Evolutionary conservation across 1,139 yeast genomes (phyloP).

Genomic region (Keqinozyma sinolaborantium): DNA sequence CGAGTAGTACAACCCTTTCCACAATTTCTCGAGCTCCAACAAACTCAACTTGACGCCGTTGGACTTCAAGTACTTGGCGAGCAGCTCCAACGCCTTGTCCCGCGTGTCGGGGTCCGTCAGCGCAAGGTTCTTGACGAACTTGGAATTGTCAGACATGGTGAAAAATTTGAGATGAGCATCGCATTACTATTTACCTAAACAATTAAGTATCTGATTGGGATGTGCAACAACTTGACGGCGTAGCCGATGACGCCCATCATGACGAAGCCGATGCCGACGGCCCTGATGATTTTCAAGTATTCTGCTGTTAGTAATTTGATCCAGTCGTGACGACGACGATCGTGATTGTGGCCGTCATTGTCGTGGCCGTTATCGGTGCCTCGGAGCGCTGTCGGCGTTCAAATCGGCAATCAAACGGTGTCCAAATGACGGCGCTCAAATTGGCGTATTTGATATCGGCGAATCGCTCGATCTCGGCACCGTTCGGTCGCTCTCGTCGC

Average conservation of each 20-base stretch:
- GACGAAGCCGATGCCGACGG: conserved; percentile 94
- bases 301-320: conserved; percentile 49
- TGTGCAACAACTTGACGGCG: conserved; percentile 89
- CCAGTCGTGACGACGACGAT: no score
- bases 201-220: conserved; percentile 95
- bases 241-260: conserved; percentile 99
- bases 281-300: conserved; percentile 83
- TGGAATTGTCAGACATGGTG: conserved; percentile 18
- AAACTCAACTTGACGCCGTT: conserved; percentile 25
- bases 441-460: no score
- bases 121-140: conserved; percentile 77
- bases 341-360: no score
- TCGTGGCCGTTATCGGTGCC: no score
- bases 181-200: conserved; percentile 45
- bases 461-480: no score
- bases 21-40: conserved; percentile 71
- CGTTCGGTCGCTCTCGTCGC: no score
- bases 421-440: no score
- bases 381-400: no score
- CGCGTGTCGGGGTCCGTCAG: conserved; percentile 76
- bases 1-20: conserved; percentile 90
- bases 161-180: neutral
- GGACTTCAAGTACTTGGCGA: conserved; percentile 54
- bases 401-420: no score
- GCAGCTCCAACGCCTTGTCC: conserved; percentile 69